phyloP scores from a whole-genome alignment of 176 grass and related monocot species.

The Oryza brachyantha region DNA sequence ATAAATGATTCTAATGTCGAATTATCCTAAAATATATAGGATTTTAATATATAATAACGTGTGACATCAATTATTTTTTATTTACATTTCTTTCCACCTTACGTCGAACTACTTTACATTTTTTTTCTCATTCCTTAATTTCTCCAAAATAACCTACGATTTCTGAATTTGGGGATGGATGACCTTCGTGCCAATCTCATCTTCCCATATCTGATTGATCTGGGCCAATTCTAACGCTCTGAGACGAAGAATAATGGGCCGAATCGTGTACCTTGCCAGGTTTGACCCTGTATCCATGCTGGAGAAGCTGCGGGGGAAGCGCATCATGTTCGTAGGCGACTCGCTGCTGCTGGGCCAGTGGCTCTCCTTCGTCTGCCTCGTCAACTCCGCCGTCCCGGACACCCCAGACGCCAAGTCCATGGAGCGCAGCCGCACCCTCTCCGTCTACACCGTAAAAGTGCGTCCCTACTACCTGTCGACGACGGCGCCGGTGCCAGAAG shows the following conservation, averaged over 20 bases:
- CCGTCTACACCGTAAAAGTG: constrained; percentile 52
- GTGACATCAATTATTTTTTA: too few species aligned
- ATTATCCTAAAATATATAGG: too few species aligned
- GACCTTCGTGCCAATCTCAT: too few species aligned
- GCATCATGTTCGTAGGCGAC: constrained; percentile 85
- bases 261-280: constrained; percentile 16
- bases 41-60: too few species aligned
- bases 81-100: too few species aligned
- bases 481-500: neutral
- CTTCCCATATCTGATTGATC: too few species aligned
- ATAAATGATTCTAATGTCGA: too few species aligned
- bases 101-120: too few species aligned
- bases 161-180: too few species aligned
- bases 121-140: too few species aligned
- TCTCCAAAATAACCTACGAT: too few species aligned
- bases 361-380: constrained; percentile 63
- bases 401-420: constrained; percentile 39
- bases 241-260: neutral
- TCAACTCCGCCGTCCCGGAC: constrained; percentile 51
- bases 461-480: neutral
- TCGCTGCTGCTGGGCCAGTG: constrained; percentile 71
- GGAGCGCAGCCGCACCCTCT: constrained; percentile 30
- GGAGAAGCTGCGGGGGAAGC: constrained; percentile 70
- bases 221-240: too few species aligned
- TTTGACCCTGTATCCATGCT: constrained; percentile 51